A percentile compares a stretch with the other conserved stretches of the same genome.
phyloP scores from a whole-genome alignment of 441 rosid species.

The Aquilaria agallochum region DNA sequence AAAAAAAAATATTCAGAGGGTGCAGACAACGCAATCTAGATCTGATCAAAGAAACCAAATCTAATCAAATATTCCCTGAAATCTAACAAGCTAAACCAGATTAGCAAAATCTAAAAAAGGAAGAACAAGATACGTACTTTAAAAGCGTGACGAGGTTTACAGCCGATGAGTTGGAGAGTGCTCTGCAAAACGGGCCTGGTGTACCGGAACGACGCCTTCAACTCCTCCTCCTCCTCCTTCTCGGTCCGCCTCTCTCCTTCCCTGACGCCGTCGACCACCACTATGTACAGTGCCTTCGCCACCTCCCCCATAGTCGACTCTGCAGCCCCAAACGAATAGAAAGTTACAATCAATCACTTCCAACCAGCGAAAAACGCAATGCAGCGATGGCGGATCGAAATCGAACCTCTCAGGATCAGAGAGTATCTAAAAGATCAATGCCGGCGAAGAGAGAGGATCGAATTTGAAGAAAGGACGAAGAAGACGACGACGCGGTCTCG shows the following conservation, averaged over 20 bases:
- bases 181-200: slow-evolving; percentile 92
- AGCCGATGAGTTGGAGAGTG: slow-evolving; percentile 96
- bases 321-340: slow-evolving; percentile 5
- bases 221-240: slow-evolving; percentile 29
- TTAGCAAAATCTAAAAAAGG: background rate
- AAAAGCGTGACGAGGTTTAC: slow-evolving; percentile 98
- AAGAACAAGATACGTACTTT: slow-evolving; percentile 39
- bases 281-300: slow-evolving; percentile 74
- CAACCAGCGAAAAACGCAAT: slow-evolving; percentile 1
- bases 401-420: slow-evolving; percentile 9
- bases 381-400: slow-evolving; percentile 5
- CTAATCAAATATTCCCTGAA: too few species aligned
- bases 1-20: too few species aligned
- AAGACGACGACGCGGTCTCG: slow-evolving; percentile 22
- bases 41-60: too few species aligned
- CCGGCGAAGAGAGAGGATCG: background rate
- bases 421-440: slow-evolving; percentile 19
- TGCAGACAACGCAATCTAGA: too few species aligned
- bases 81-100: background rate
- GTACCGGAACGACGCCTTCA: slow-evolving; percentile 67
- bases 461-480: slow-evolving; percentile 14
- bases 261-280: slow-evolving; percentile 45
- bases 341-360: background rate
- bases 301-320: slow-evolving; percentile 47
- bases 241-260: slow-evolving; percentile 23